Evolutionary conservation across 2,329 filamentous ascomycete genomes (phyloP), one percentile per base, ranked within the genome.

Genomic region (Fusarium drepaniforme): DNA sequence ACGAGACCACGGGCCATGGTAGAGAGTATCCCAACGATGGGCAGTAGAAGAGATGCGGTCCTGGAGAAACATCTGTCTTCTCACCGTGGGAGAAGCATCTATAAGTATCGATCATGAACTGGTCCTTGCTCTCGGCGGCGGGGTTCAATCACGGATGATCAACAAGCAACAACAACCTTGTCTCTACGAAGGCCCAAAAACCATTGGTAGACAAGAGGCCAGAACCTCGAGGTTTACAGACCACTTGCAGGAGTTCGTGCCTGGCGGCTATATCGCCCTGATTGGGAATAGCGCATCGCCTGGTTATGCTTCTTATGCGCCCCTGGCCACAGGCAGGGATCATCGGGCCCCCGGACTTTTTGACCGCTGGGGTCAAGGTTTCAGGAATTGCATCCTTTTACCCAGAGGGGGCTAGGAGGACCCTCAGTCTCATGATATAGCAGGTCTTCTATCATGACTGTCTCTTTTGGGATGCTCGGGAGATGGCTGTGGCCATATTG

Each of bases 1-100:
- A 72, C 33, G 46, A 76, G 51, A 66, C 73, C 64, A 40, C 73
- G 70, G 63, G 71, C 68, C 74, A 76, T 76, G 57, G 33, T 25
- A 44, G 38, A 49, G 8, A 21, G 9, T 21, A 3, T 37, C 59
- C 33, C 21, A 18, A 18, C 12, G 56, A 38, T 58, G 16, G 16
- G 46, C 9, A 30, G 30, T 3, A 28, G 16, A 51, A 18, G 6
- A n/a, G 23, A 30, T 51, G 25, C 8, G 21, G 35, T 16, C 56
- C 28, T 38, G 35, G 33, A 40, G 56, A 38, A 37, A 38, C 5
- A 38, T 1, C 2, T 33, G 16, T 15, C 11, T 33, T 11, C 25
- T 21, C 51, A 16, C n/a, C 15, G 56, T 11, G 51, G 51, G 30
- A 33, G 12, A 37, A 23, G 51, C 56, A 58, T 37, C 6, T 58